Evolutionary conservation across 768 basidiomycete genomes (phyloP).

Genomic region (Cystofilobasidium capitatum): DNA sequence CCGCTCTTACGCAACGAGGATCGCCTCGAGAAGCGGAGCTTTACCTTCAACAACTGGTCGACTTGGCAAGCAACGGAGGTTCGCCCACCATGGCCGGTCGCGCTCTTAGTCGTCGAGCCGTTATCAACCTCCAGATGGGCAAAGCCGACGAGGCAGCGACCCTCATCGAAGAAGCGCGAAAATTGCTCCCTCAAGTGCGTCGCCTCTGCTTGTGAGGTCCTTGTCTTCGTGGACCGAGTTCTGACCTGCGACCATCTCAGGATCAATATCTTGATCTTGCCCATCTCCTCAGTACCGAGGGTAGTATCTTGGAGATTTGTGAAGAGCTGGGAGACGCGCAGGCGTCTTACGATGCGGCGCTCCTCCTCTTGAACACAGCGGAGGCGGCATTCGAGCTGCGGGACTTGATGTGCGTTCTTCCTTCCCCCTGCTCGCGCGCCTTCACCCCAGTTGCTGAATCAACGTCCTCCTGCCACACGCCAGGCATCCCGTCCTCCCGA

Average conservation of each 20-base stretch:
- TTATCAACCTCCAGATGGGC: conserved; percentile 59
- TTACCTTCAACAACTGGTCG: conserved; percentile 66
- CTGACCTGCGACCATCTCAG: background rate
- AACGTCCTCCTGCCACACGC: background rate
- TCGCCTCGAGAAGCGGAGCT: conserved; percentile 77
- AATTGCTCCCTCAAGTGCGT: background rate
- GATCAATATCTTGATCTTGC: background rate
- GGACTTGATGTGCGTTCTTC: background rate
- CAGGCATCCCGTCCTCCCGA: background rate
- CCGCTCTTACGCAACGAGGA: conserved; percentile 61
- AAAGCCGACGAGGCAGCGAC: conserved; percentile 32
- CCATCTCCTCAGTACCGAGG: background rate
- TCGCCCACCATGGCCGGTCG: conserved; percentile 57
- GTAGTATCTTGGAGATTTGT: background rate
- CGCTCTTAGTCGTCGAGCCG: conserved; percentile 57
- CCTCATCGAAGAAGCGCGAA: background rate
- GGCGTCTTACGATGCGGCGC: background rate
- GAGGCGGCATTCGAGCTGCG: background rate
- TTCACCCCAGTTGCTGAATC: background rate
- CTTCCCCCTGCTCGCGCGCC: conserved; percentile 1
- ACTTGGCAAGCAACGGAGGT: conserved; percentile 59
- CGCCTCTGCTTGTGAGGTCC: background rate
- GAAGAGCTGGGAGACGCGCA: background rate
- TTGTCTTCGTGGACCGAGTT: background rate
- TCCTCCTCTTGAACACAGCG: background rate